A percentile compares a stretch with the other conserved stretches of the same genome.
Evolutionary conservation across 371 early-diverging fungal species (phyloP).

Genomic region (Haplosporangium sp.): DNA sequence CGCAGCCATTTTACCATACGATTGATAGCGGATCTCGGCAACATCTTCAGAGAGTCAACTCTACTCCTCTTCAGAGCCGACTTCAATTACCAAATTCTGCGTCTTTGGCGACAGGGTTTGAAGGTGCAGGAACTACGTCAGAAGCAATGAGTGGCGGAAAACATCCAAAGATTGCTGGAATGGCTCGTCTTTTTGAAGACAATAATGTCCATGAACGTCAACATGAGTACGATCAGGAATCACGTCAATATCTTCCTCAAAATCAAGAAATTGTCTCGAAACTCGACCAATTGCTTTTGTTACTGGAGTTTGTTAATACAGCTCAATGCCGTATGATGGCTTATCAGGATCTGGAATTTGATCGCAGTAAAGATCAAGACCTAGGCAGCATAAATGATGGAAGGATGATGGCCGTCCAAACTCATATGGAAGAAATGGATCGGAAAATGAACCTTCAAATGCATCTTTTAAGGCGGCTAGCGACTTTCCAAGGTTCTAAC

Average conservation of each 20-base stretch:
- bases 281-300: conserved; percentile 39
- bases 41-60: conserved; percentile 25
- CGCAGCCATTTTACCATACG: conserved; percentile 24
- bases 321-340: conserved; percentile 55
- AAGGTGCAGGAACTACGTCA: conserved; percentile 3
- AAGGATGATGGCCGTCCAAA: conserved; percentile 54
- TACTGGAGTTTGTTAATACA: conserved; percentile 54
- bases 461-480: conserved; percentile 28
- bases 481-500: conserved; percentile 5
- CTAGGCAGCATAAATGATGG: conserved; percentile 35
- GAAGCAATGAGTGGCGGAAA: background rate
- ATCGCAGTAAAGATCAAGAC: conserved; percentile 6
- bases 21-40: conserved; percentile 24
- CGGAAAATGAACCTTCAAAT: conserved; percentile 45
- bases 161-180: conserved; percentile 43
- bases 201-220: background rate
- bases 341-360: conserved; percentile 49
- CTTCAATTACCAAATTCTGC: conserved; percentile 25
- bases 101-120: conserved; percentile 12
- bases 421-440: conserved; percentile 50
- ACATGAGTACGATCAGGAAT: background rate
- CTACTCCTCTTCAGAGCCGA: conserved; percentile 18
- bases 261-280: conserved; percentile 31
- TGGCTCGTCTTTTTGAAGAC: conserved; percentile 42
- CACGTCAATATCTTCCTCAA: background rate